Percentiles rank a stretch among this genome's conserved stretches.
Evolutionary conservation across 805 yeast species (phyloP).

Genomic region (Candida caryicola): DNA sequence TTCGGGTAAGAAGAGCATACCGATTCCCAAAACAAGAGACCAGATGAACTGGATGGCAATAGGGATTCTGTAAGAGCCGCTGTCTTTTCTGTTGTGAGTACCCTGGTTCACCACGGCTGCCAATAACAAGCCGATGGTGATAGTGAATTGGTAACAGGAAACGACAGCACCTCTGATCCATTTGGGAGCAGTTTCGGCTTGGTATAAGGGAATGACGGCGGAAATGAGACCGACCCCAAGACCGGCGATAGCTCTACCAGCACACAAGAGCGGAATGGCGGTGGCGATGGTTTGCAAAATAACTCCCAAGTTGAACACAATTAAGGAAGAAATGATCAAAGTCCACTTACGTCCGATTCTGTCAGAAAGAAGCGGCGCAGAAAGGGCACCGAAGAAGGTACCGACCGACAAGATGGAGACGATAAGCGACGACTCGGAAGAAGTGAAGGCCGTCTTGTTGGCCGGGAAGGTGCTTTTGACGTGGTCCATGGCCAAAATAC

Average conservation of each 20-base stretch:
- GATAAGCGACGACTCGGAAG: conserved; percentile 23
- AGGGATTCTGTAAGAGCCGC: conserved; percentile 43
- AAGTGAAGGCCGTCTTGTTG: conserved; percentile 15
- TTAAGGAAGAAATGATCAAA: conserved; percentile 29
- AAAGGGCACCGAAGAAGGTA: conserved; percentile 40
- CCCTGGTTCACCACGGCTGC: conserved; percentile 39
- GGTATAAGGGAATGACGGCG: conserved; percentile 40
- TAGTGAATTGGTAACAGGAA: conserved; percentile 40
- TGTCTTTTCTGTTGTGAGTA: conserved; percentile 29
- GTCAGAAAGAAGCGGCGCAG: conserved; percentile 37
- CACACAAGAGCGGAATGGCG: conserved; percentile 33
- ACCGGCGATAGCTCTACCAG: conserved; percentile 41
- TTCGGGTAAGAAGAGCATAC: conserved; percentile 35
- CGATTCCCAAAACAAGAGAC: conserved; percentile 32
- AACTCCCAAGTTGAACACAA: conserved; percentile 37
- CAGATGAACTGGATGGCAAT: conserved; percentile 39
- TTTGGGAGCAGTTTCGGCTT: conserved; percentile 40
- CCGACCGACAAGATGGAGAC: conserved; percentile 39
- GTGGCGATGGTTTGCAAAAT: conserved; percentile 38
- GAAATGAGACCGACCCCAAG: conserved; percentile 43
- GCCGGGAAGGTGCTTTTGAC: conserved; percentile 26
- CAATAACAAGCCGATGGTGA: conserved; percentile 37
- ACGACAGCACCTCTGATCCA: conserved; percentile 45
- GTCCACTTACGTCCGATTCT: conserved; percentile 40
- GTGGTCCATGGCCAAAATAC: conserved; percentile 40